Evolutionary conservation across 2,329 filamentous ascomycete species (phyloP), one percentile per base, ranked within the genome.

Genomic region (Colletotrichum destructivum): DNA sequence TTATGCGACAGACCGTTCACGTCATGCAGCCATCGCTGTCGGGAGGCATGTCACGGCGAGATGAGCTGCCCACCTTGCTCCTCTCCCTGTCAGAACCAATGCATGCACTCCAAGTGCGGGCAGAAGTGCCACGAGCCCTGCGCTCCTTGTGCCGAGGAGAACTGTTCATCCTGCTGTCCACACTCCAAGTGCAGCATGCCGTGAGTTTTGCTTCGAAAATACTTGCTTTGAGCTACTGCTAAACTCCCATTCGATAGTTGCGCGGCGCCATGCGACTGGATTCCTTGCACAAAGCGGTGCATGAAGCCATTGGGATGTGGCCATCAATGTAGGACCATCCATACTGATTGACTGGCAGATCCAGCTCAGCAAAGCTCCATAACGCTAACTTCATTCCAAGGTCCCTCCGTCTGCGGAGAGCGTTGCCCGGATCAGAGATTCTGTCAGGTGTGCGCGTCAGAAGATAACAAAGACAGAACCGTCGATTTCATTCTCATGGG

Each of bases 231-330:
- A 16, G 3, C 2, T 4, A 2, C 8, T 64, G 16, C 12, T 47
- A 54, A 26, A 67, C 38, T 21, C 13, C 8, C 4, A 49, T 52
- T 5, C 18, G 7, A 16, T 26, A 65, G 62, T 52, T 71, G 92
- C 72, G 90, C 90, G 0, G 91, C 88, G 0, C 91, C 92, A 0
- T 94, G 92, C 76, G 84, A 92, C 74, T 87, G 89, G 80, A 76
- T 93, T 0, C 92, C 92, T 1, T 94, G 92, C 77, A 87, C 87
- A 1, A 78, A 84, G 74, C 84, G 91, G 11, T 94, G 92, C 76
- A 76, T 81, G 3, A 82, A 87, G 38, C 18, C 69, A 0, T 78
- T 94, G 4, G 21, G 35, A 0, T 94, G 92, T 75, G 88, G 88
- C 0, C 91, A 93, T 77, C 87, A 84, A 76, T 94, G 89, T 81